These are phyloP conservation scores for Cetradonia linearis DNA, from an alignment of 495 filamentous ascomycete genomes.

Conservation along the genomic window DNA sequence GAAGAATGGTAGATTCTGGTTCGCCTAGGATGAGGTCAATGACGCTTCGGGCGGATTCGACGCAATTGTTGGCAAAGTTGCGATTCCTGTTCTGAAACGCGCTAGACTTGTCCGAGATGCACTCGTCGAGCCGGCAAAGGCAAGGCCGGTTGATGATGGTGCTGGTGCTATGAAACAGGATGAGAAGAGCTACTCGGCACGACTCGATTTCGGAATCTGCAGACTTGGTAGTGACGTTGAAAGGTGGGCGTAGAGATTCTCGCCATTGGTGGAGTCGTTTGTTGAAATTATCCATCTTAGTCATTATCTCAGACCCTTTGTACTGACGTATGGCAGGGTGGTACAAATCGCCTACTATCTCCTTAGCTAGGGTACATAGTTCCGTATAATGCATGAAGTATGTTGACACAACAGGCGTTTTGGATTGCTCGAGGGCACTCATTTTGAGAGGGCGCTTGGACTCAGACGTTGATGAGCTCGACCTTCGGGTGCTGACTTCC, in stretches of 20 bases:
- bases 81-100: constrained; percentile 40
- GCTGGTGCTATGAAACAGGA: constrained; percentile 48
- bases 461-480: not conserved
- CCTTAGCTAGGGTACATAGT: constrained; percentile 42
- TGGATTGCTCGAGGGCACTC: constrained; percentile 1
- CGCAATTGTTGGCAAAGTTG: constrained; percentile 44
- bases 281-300: constrained; percentile 42
- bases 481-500: not conserved
- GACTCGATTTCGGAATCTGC: constrained; percentile 35
- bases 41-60: constrained; percentile 47
- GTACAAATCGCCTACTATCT: constrained; percentile 49
- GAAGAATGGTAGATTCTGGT: constrained; percentile 33
- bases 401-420: constrained; percentile 30
- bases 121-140: constrained; percentile 43
- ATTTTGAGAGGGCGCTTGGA: constrained; percentile 2
- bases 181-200: constrained; percentile 33
- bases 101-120: constrained; percentile 34
- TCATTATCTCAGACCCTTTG: constrained; percentile 52
- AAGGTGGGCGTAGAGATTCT: constrained; percentile 30
- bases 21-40: constrained; percentile 44
- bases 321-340: constrained; percentile 41
- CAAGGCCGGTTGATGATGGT: constrained; percentile 54
- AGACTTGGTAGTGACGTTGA: constrained; percentile 33
- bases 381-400: constrained; percentile 44
- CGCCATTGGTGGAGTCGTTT: constrained; percentile 46